These are phyloP conservation scores for Fraxinus nigra DNA, from an alignment of 305 asterid genomes.

Conservation along the genomic window DNA sequence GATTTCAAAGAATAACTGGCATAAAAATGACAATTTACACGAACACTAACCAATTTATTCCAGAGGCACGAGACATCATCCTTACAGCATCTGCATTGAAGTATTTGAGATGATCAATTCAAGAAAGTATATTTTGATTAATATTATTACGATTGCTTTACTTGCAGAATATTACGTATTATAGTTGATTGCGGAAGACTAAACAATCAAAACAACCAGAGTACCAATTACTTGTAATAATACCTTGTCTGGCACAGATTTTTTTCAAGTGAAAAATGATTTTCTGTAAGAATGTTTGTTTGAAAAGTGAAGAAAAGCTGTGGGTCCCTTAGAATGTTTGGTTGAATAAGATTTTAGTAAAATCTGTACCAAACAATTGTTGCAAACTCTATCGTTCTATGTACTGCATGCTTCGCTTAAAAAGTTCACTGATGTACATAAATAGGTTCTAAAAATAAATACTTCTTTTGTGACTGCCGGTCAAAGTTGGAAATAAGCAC, in stretches of 20 bases:
- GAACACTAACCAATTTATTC: slow-evolving; percentile 4
- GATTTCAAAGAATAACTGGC: not conserved
- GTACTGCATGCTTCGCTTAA: not conserved
- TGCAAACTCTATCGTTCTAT: not conserved
- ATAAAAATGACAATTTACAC: not conserved
- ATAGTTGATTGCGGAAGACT: not conserved
- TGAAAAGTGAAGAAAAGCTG: not conserved
- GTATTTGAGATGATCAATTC: not conserved
- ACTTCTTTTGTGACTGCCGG: not conserved
- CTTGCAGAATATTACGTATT: not conserved
- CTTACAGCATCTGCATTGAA: slow-evolving; percentile 18
- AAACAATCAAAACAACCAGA: not conserved
- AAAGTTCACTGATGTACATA: not conserved
- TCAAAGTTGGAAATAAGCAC: not conserved
- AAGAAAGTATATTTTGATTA: not conserved
- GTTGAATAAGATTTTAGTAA: not conserved
- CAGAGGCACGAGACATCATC: not conserved
- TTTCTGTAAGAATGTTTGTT: not conserved
- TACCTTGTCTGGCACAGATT: not conserved
- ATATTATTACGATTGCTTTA: not conserved
- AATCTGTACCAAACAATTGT: not conserved
- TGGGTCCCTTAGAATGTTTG: too few species aligned
- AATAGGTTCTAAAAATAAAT: not conserved
- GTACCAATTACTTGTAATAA: not conserved
- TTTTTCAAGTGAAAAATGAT: not conserved